Conservation (phyloP, 306 rosid genomes). For the Crotalaria pallida region DNA sequence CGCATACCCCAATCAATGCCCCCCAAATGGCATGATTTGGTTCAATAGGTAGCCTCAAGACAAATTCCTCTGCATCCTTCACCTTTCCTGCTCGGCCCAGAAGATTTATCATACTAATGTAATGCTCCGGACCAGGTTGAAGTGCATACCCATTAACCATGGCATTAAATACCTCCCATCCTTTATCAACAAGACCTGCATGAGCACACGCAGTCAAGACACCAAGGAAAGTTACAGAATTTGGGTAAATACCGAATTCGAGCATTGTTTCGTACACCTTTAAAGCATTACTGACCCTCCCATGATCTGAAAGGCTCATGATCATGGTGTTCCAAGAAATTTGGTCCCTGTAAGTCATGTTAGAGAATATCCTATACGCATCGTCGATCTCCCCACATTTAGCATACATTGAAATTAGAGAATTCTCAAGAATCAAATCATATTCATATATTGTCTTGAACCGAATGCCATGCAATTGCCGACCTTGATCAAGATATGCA, state of each 20-base stretch:
- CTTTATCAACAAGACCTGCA: constrained; percentile 51
- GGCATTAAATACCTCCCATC: constrained; percentile 42
- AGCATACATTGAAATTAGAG: constrained; percentile 74
- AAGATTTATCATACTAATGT: constrained; percentile 60
- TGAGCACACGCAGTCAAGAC: constrained; percentile 68
- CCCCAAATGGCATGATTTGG: constrained; percentile 64
- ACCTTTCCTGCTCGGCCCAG: constrained; percentile 68
- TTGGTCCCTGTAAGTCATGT: constrained; percentile 45
- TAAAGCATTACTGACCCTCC: constrained; percentile 38
- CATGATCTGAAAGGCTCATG: constrained; percentile 64
- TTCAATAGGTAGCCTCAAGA: constrained; percentile 49
- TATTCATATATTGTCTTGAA: constrained; percentile 39
- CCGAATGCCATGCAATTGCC: constrained; percentile 57
- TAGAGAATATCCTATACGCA: constrained; percentile 48
- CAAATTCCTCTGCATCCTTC: constrained; percentile 61
- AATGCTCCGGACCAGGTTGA: constrained; percentile 66
- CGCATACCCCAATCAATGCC: constrained; percentile 61
- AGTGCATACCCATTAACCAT: constrained; percentile 44
- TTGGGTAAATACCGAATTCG: constrained; percentile 39
- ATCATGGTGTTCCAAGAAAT: constrained; percentile 78
- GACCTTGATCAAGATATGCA: constrained; percentile 71
- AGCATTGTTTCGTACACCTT: constrained; percentile 52
- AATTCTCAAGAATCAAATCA: constrained; percentile 61
- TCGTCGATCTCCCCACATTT: constrained; percentile 70
- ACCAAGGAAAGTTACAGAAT: constrained; percentile 59